Evolutionary conservation across 345 rosid genomes (phyloP).

Genomic region (Alliaria petiolata): DNA sequence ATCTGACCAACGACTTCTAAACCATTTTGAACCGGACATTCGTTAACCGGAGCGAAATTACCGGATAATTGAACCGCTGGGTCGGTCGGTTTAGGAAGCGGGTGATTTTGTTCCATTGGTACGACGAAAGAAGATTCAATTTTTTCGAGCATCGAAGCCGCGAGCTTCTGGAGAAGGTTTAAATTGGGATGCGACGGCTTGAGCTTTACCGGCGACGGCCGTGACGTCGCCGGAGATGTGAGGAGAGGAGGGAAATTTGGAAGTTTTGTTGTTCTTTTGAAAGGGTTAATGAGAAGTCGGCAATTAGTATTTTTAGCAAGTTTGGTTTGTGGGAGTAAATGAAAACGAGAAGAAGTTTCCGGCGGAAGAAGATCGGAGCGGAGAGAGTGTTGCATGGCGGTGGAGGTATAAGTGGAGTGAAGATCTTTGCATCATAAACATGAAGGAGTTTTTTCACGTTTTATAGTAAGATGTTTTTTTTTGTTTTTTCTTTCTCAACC

Average conservation of each 20-base stretch:
- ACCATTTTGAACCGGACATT: conserved; percentile 53
- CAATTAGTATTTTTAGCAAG: neutral
- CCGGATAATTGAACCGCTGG: conserved; percentile 49
- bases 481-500: neutral
- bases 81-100: conserved; percentile 24
- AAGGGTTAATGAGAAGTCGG: conserved; percentile 15
- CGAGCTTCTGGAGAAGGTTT: conserved; percentile 55
- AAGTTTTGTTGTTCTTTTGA: conserved; percentile 4
- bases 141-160: conserved; percentile 52
- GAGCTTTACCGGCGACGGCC: conserved; percentile 10
- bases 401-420: neutral
- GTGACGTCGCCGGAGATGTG: conserved; percentile 15
- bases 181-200: conserved; percentile 29
- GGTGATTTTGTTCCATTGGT: conserved; percentile 30
- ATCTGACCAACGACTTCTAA: conserved; percentile 51
- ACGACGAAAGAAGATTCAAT: conserved; percentile 51
- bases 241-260: conserved; percentile 15
- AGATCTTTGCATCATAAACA: neutral
- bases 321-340: conserved; percentile 10
- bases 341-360: neutral
- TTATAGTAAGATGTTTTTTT: conserved; percentile 8
- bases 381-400: conserved; percentile 31
- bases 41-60: conserved; percentile 72
- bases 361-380: conserved; percentile 9
- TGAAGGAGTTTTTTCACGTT: neutral